These are phyloP conservation scores for Auriculariales sp. DNA, from an alignment of 768 basidiomycete genomes.

Conservation along the genomic window DNA sequence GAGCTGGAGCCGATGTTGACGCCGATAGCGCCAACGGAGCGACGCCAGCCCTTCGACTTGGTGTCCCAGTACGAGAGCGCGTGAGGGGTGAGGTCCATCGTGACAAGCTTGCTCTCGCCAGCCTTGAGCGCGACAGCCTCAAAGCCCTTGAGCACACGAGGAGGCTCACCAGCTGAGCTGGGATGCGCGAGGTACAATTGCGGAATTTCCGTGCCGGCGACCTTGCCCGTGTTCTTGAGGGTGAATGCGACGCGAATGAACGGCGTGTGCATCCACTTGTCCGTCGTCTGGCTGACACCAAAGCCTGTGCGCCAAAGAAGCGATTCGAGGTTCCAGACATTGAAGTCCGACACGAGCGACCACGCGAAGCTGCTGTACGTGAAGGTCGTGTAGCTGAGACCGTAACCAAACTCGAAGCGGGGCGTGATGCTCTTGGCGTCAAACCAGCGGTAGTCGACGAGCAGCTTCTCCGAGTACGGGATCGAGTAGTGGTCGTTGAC, in stretches of 20 bases:
- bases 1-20: slow-evolving; percentile 13
- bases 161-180: slow-evolving; percentile 46
- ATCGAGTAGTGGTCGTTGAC: slow-evolving; percentile 30
- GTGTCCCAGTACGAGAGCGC: slow-evolving; percentile 37
- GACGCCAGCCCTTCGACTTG: slow-evolving; percentile 15
- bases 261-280: not conserved
- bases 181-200: slow-evolving; percentile 71
- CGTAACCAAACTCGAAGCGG: slow-evolving; percentile 5
- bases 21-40: slow-evolving; percentile 14
- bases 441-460: slow-evolving; percentile 28
- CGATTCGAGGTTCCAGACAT: not conserved
- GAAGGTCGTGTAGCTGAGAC: slow-evolving; percentile 3
- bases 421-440: slow-evolving; percentile 3
- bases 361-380: not conserved
- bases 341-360: not conserved
- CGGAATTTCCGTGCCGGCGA: slow-evolving; percentile 18
- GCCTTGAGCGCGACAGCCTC: slow-evolving; percentile 36
- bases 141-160: slow-evolving; percentile 58
- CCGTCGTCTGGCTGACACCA: not conserved
- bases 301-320: not conserved
- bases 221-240: slow-evolving; percentile 1
- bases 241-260: slow-evolving; percentile 1
- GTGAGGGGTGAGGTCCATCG: slow-evolving; percentile 39
- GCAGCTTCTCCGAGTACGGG: slow-evolving; percentile 33
- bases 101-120: slow-evolving; percentile 30